Conservation (phyloP, 1,139 yeast genomes). For the Pichia sp. region DNA sequence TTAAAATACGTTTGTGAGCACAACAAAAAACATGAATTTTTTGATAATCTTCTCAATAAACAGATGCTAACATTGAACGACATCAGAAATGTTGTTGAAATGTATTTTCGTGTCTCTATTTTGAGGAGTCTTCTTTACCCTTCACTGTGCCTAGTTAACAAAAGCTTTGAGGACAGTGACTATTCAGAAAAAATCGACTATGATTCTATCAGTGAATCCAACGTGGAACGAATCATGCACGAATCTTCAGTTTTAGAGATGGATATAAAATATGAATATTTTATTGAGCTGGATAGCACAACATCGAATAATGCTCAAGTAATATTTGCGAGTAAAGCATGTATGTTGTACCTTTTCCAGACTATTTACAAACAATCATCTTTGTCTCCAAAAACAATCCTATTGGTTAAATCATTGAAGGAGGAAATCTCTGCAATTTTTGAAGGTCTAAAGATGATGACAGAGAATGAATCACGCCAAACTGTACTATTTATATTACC, state of each 20-base stretch:
- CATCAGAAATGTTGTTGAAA: not conserved
- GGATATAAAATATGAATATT: slow-evolving; percentile 1
- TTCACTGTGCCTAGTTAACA: not conserved
- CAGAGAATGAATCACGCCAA: not conserved
- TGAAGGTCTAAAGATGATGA: not conserved
- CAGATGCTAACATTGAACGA: not conserved
- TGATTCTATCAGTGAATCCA: slow-evolving; percentile 5
- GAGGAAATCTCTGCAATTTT: slow-evolving; percentile 1
- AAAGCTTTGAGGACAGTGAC: not conserved
- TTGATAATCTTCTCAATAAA: slow-evolving; percentile 1
- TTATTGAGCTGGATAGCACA: not conserved
- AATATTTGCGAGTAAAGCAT: slow-evolving; percentile 11
- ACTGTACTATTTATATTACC: slow-evolving; percentile 11
- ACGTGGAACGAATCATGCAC: slow-evolving; percentile 10
- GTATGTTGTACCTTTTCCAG: slow-evolving; percentile 18
- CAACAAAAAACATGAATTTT: slow-evolving; percentile 3
- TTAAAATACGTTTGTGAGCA: not conserved
- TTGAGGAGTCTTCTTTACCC: not conserved
- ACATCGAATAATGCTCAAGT: slow-evolving; percentile 5
- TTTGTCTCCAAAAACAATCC: slow-evolving; percentile 17
- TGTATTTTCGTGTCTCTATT: slow-evolving; percentile 4
- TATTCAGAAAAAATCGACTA: not conserved
- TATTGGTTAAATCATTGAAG: slow-evolving; percentile 12
- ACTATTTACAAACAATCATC: slow-evolving; percentile 14
- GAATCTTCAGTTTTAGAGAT: slow-evolving; percentile 13